Base-by-base conservation (phyloP, 1,284 basidiomycete genomes). In the Polyporus tsugae region DNA sequence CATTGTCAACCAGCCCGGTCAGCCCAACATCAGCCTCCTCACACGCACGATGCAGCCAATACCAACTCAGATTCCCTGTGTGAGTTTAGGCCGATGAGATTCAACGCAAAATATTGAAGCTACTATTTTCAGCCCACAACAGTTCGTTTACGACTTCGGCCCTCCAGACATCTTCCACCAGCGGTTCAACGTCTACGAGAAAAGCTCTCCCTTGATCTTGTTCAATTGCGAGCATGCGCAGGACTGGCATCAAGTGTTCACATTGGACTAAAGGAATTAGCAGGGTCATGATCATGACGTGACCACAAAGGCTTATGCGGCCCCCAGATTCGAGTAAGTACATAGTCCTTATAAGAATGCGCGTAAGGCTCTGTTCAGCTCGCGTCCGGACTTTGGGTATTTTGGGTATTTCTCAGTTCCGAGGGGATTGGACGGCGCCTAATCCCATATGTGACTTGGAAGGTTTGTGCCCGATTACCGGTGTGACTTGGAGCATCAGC, bases 301-400 rank as follows among this genome's bases (percentile, higher is more conserved):
- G 55, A 38, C 55, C 4, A 17, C 22, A 7, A 38, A 5, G 39
- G 59, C 59, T 60, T 42, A 62, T 44, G 60, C 60, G 60, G 55
- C 55, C 55, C 55, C n/a, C 22, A 11, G 13, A 13, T 22, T 22
- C 22, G 25, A 38, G 9, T 6, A 29, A 29, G 29, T 29, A 29
- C 29, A 29, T 29, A 19, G 29, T 35, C 17, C 15, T 25, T 62
- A 62, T 58, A n/a, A 35, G 19, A 13, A 10, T 22, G n/a, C 29
- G 19, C 19, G 19, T 9, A 22, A 58, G n/a, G n/a, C n/a, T n/a
- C n/a, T 7, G 19, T 58, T n/a, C 44, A n/a, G n/a, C n/a, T n/a
- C n/a, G n/a, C n/a, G n/a, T n/a, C n/a, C n/a, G n/a, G n/a, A n/a
- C n/a, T n/a, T n/a, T n/a, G n/a, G n/a, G n/a, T n/a, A n/a, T n/a